Evolutionary conservation across 306 rosid species (phyloP).

Genomic region (Vachellia pachyceras): DNA sequence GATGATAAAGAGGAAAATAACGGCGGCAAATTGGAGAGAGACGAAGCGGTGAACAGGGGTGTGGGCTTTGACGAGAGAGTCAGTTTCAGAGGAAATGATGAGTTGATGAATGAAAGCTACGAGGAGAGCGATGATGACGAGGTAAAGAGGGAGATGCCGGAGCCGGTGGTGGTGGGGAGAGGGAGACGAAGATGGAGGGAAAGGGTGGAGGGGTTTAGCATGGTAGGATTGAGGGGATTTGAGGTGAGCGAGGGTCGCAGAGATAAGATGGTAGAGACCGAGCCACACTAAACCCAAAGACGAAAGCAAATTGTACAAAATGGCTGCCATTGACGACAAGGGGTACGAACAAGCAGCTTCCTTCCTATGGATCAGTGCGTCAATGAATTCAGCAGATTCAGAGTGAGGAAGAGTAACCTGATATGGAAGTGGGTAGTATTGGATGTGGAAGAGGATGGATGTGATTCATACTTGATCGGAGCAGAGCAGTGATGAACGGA

Average conservation of each 20-base stretch:
- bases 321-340: conserved; percentile 44
- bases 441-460: not conserved
- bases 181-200: conserved; percentile 48
- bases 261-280: conserved; percentile 74
- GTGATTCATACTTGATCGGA: not conserved
- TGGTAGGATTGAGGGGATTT: conserved; percentile 70
- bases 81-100: conserved; percentile 62
- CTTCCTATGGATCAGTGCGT: not conserved
- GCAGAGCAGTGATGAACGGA: not conserved
- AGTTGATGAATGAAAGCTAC: conserved; percentile 62
- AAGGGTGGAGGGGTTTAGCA: conserved; percentile 83
- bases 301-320: conserved; percentile 59
- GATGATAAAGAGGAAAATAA: conserved; percentile 69
- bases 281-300: conserved; percentile 55
- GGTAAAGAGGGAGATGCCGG: conserved; percentile 64
- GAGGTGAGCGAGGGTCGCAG: conserved; percentile 58
- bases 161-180: conserved; percentile 48
- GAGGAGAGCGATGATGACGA: conserved; percentile 51
- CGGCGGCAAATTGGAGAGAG: conserved; percentile 79
- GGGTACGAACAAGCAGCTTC: not conserved
- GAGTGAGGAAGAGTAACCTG: not conserved
- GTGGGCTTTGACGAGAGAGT: conserved; percentile 74
- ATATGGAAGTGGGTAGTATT: not conserved
- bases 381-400: not conserved
- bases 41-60: conserved; percentile 82